Percentiles rank a stretch among this genome's conserved stretches.
These are phyloP conservation scores for Trypanosoma rangeli DNA, from an alignment of 208 protist genomes.

Conservation along the genomic window DNA sequence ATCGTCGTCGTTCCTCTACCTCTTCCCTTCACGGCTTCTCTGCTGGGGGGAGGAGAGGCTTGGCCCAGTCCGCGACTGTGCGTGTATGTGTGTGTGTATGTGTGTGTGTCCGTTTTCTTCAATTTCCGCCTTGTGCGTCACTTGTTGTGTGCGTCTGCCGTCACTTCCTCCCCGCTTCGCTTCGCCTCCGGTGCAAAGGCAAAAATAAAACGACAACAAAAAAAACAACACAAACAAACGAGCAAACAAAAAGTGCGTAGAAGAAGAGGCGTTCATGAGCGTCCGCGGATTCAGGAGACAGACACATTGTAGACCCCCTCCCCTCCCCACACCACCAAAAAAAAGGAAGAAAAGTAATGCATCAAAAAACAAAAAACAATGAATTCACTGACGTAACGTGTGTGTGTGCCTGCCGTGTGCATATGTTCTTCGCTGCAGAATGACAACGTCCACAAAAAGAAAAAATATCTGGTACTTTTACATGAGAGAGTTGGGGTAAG, in stretches of 20 bases:
- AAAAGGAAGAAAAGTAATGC: constrained; percentile 11
- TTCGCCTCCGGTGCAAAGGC: background rate
- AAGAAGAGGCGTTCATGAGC: background rate
- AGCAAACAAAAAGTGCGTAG: background rate
- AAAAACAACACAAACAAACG: too few species aligned
- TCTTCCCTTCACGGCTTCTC: background rate
- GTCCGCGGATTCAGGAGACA: background rate
- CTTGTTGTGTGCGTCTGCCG: background rate
- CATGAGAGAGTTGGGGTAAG: background rate
- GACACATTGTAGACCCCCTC: too few species aligned
- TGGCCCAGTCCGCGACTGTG: background rate
- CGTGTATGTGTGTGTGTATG: background rate
- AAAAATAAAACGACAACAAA: too few species aligned
- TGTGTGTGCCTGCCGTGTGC: background rate
- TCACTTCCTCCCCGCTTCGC: background rate
- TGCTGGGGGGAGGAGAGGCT: background rate
- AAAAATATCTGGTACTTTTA: constrained; percentile 12
- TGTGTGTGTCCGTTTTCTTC: background rate
- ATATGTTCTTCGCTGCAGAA: background rate
- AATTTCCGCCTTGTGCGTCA: background rate
- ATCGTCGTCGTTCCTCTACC: background rate
- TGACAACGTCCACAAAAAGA: background rate
- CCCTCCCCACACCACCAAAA: constrained; percentile 17
- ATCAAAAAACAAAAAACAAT: constrained; percentile 10
- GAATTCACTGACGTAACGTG: background rate